phyloP scores from a whole-genome alignment of 495 filamentous ascomycete genomes.

The Diplogelasinospora grovesii region DNA sequence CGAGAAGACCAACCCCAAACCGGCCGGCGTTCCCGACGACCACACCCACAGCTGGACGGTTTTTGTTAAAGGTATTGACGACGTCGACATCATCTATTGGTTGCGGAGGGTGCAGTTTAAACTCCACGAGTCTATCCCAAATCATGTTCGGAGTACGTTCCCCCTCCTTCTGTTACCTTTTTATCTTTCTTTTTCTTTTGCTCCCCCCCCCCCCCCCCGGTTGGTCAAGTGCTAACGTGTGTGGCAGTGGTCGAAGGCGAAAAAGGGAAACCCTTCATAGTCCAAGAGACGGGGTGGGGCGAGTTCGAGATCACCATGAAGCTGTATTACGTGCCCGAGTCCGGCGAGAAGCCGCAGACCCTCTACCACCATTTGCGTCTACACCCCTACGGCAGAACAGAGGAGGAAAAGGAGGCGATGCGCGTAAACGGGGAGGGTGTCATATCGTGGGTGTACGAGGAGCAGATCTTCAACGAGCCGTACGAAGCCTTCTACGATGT shows the following conservation, averaged over 20 bases:
- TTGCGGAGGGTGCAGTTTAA: conserved; percentile 97
- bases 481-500: conserved; percentile 82
- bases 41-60: conserved; percentile 96
- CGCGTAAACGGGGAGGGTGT: conserved; percentile 59
- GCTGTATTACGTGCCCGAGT: conserved; percentile 80
- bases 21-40: conserved; percentile 63
- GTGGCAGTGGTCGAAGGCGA: conserved; percentile 48
- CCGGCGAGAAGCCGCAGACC: conserved; percentile 82
- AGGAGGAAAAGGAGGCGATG: conserved; percentile 62
- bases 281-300: conserved; percentile 92
- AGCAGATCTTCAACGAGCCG: conserved; percentile 93
- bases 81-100: conserved; percentile 88
- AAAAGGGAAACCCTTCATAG: conserved; percentile 72
- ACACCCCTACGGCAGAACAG: conserved; percentile 74
- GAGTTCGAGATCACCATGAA: conserved; percentile 96
- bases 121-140: conserved; percentile 88
- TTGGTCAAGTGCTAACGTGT: too few species aligned
- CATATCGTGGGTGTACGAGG: conserved; percentile 73
- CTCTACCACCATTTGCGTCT: conserved; percentile 85
- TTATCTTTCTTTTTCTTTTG: neutral
- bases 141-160: conserved; percentile 63
- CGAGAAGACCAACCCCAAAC: conserved; percentile 47
- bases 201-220: too few species aligned
- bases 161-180: neutral
- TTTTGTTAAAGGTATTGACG: conserved; percentile 79